A percentile compares a stretch with the other conserved stretches of the same genome.
Evolutionary conservation across 2,329 filamentous ascomycete genomes (phyloP).

Genomic region (Hansfordia pulvinata): DNA sequence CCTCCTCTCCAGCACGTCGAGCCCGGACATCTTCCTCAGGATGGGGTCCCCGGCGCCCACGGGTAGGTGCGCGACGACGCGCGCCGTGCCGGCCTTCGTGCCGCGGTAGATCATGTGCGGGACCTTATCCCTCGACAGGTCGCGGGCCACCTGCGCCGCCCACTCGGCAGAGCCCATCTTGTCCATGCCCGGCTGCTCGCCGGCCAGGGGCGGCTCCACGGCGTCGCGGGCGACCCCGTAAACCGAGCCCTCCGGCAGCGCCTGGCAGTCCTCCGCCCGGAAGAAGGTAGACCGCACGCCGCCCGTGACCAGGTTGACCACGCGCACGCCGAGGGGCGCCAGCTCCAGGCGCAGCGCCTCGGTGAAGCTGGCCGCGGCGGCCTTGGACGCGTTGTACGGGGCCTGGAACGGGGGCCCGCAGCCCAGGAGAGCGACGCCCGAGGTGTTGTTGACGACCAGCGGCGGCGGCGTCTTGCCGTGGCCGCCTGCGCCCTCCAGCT

Average conservation of each 20-base stretch:
- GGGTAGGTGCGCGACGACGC: neutral
- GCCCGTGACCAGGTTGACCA: conserved; percentile 5
- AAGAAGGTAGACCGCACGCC: conserved; percentile 2
- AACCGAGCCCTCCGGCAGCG: conserved; percentile 2
- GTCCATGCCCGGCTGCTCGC: neutral
- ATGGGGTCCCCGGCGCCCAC: neutral
- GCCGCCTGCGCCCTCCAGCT: neutral
- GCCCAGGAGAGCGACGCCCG: neutral
- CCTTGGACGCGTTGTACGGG: conserved; percentile 4
- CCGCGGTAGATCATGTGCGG: conserved; percentile 1
- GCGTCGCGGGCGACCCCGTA: conserved; percentile 3
- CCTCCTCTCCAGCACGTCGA: conserved; percentile 1
- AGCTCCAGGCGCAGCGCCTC: conserved; percentile 6
- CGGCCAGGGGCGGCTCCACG: conserved; percentile 2
- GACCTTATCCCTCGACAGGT: neutral
- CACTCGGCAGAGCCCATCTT: neutral
- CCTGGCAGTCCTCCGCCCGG: neutral
- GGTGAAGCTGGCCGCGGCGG: conserved; percentile 1
- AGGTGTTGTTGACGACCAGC: neutral
- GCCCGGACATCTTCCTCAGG: neutral
- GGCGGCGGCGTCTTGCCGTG: neutral
- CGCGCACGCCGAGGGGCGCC: conserved; percentile 4
- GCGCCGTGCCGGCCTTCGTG: neutral
- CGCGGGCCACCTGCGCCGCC: conserved; percentile 1
- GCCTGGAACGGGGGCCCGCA: conserved; percentile 1